Conservation (phyloP, 805 yeast species). For the Grigorovia yakushimaensis region DNA sequence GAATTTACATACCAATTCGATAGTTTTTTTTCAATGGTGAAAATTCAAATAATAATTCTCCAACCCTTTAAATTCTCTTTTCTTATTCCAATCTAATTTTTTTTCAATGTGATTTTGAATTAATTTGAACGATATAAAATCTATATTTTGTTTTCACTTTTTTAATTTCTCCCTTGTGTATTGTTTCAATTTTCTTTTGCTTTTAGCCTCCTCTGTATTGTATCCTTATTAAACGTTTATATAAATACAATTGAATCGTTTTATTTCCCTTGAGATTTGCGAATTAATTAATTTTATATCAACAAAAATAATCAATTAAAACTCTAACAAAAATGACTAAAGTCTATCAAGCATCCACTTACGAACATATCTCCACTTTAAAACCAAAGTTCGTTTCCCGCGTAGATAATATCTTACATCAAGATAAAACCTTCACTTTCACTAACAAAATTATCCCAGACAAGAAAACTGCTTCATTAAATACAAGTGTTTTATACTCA, state of each 20-base stretch:
- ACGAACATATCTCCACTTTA: conserved; percentile 28
- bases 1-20: not conserved
- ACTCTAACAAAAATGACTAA: not conserved
- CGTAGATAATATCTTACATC: conserved; percentile 15
- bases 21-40: not conserved
- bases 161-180: not conserved
- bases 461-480: conserved; percentile 20
- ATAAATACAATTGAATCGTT: no score
- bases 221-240: no score
- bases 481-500: conserved; percentile 22
- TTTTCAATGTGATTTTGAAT: not conserved
- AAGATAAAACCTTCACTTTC: conserved; percentile 21
- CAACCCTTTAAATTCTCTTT: not conserved
- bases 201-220: no score
- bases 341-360: conserved; percentile 6
- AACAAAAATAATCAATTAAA: not conserved
- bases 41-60: no score
- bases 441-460: conserved; percentile 23
- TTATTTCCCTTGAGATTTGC: no score
- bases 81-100: not conserved
- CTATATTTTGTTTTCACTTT: not conserved
- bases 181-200: not conserved
- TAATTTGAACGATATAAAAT: not conserved
- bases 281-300: no score
- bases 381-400: conserved; percentile 31